Percentiles rank a stretch among this genome's conserved stretches.
phyloP scores from a whole-genome alignment of 345 rosid genomes.

The Hibiscus tridactylites region DNA sequence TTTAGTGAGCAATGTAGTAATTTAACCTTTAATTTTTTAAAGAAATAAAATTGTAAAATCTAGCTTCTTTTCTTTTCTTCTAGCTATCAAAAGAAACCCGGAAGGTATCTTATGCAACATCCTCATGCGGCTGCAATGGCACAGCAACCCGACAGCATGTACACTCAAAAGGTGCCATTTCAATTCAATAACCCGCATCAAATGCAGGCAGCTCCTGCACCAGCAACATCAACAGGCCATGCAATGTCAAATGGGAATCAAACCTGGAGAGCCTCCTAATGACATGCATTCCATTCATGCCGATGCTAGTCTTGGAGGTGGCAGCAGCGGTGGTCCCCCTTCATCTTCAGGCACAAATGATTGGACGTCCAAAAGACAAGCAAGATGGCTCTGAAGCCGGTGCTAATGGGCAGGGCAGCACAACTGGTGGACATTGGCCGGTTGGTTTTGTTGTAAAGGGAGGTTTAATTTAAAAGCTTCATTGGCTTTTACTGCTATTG shows the following conservation, averaged over 20 bases:
- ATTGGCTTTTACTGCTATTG: background rate
- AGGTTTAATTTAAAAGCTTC: constrained; percentile 4
- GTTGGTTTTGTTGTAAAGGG: constrained; percentile 6
- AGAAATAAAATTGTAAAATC: too few relatives aligned
- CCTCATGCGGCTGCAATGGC: constrained; percentile 59
- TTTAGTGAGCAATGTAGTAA: too few relatives aligned
- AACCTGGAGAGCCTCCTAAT: constrained; percentile 48
- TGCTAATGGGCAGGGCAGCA: constrained; percentile 6
- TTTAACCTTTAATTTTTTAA: too few relatives aligned
- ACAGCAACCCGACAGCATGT: constrained; percentile 42
- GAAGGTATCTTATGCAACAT: constrained; percentile 70
- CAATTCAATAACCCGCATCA: constrained; percentile 61
- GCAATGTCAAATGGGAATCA: constrained; percentile 68
- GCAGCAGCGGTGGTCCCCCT: constrained; percentile 27
- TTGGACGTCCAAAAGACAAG: constrained; percentile 46
- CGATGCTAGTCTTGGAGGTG: constrained; percentile 42
- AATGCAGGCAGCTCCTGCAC: constrained; percentile 42
- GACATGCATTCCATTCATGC: constrained; percentile 54
- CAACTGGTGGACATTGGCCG: constrained; percentile 12
- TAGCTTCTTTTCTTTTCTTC: too few relatives aligned
- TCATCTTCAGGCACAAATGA: constrained; percentile 28
- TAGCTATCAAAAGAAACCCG: constrained; percentile 13
- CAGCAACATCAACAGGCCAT: constrained; percentile 62
- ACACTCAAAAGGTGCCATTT: constrained; percentile 49
- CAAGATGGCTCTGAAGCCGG: constrained; percentile 39